Base-by-base conservation (phyloP, 176 grass and related monocot species). In the Dendrocalamus sinicus region DNA sequence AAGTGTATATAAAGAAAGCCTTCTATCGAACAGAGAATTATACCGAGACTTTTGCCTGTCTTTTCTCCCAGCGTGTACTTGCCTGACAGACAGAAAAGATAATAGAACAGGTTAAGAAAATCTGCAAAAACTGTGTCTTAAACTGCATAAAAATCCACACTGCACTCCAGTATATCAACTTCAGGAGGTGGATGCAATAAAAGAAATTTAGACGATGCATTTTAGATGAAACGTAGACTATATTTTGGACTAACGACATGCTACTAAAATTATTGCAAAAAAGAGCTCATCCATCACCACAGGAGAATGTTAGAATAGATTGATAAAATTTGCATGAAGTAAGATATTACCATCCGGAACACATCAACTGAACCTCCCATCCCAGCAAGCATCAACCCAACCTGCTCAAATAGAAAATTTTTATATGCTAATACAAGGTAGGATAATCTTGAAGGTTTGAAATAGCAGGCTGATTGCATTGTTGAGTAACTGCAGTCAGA, bases 11-110 rank as follows among this genome's bases (percentile, higher is more conserved):
- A 47, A 72, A 37, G 10, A 87, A 87, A 44, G 12, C 6, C 8
- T 20, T 67, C 24, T 83, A 82, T 76, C 8, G 74, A 73, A 68
- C 28, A 88, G 59, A 80, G 77, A 84, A 85, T 40, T 47, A n/a
- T 94, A 92, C 96, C 93, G 96, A 82, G 61, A 99, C 94, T 94
- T 99, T 92, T 75, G 93, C 89, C 67, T 99, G 96, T 82, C 93
- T 87, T 88, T 94, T 99, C 78, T 99, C 83, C 96, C 96, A 99
- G 22, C 96, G 86, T 48, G 84, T 86, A 67, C 79, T 92, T 77
- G 96, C 96, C 96, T 99, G 84, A 64, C 26, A 89, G 23, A 19
- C 44, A 83, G 64, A 54, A 85, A 60, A 85, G 20, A 16, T 47
- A 80, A 68, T 35, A 69, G 0, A 32, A 52, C 7, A 79, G 9